These are phyloP conservation scores for Xylariales sp. DNA, from an alignment of 2,329 filamentous ascomycete genomes.

Conservation along the genomic window DNA sequence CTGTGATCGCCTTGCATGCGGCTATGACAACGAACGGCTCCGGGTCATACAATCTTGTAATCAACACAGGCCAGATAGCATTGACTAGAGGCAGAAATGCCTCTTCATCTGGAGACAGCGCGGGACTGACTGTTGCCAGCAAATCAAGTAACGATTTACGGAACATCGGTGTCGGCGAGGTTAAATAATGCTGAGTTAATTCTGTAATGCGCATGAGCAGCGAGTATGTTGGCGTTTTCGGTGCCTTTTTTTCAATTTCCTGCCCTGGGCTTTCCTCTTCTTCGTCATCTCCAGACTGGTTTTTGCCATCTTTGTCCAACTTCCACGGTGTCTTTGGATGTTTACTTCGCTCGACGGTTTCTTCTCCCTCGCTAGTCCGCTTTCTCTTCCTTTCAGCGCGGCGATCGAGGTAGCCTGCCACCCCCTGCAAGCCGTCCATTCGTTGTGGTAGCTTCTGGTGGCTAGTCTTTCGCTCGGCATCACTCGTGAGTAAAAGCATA, in stretches of 20 bases:
- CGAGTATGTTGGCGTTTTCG: conserved; percentile 75
- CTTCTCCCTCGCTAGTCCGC: conserved; percentile 23
- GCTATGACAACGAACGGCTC: conserved; percentile 67
- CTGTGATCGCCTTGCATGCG: conserved; percentile 63
- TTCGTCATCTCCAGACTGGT: conserved; percentile 25
- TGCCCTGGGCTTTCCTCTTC: conserved; percentile 27
- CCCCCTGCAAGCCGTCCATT: conserved; percentile 34
- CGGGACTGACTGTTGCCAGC: conserved; percentile 65
- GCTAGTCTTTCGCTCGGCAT: conserved; percentile 27
- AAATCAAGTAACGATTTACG: conserved; percentile 75
- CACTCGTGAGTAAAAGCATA: conserved; percentile 40
- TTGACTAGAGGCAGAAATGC: conserved; percentile 87
- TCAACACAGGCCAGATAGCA: conserved; percentile 81
- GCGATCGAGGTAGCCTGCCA: conserved; percentile 59
- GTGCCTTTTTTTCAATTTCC: conserved; percentile 46
- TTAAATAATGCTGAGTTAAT: conserved; percentile 86
- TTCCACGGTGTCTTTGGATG: conserved; percentile 34
- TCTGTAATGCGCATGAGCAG: conserved; percentile 77
- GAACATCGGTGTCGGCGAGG: conserved; percentile 75
- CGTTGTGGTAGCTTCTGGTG: conserved; percentile 35
- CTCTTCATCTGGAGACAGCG: conserved; percentile 72
- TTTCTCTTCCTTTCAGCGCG: conserved; percentile 41
- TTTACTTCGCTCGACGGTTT: conserved; percentile 21
- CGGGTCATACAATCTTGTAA: conserved; percentile 60
- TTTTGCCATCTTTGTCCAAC: conserved; percentile 14